Percentiles rank a stretch among this genome's conserved stretches.
These are phyloP conservation scores for Trichoderma polysporum DNA, from an alignment of 2,329 filamentous ascomycete species.

Conservation along the genomic window DNA sequence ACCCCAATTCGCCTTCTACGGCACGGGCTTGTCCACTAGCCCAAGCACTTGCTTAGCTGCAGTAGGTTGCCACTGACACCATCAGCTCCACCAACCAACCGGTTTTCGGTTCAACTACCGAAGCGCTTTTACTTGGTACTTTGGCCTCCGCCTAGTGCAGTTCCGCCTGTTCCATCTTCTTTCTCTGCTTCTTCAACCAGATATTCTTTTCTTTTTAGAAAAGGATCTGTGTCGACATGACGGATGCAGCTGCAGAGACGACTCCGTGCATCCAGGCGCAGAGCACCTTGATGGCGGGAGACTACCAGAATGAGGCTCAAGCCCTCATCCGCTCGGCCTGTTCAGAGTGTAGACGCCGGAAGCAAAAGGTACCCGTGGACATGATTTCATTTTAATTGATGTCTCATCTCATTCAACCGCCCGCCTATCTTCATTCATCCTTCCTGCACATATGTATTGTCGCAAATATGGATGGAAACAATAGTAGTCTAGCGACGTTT, in stretches of 20 bases:
- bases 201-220: background rate
- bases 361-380: conserved; percentile 39
- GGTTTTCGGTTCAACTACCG: background rate
- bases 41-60: background rate
- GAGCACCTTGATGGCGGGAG: background rate
- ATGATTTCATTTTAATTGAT: background rate
- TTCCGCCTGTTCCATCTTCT: background rate
- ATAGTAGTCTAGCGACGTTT: too few relatives aligned
- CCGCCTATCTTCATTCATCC: too few relatives aligned
- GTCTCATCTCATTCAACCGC: background rate
- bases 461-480: too few relatives aligned
- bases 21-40: background rate
- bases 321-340: conserved; percentile 34
- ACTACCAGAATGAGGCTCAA: background rate
- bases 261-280: background rate
- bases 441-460: too few relatives aligned
- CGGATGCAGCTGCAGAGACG: background rate
- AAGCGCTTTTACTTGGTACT: background rate
- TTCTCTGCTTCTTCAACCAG: background rate
- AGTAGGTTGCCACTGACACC: background rate
- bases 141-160: background rate
- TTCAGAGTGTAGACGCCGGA: conserved; percentile 43
- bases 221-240: background rate
- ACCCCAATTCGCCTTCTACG: background rate
- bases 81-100: background rate